Percentiles rank a stretch among this genome's conserved stretches.
These are phyloP conservation scores for Plasmodium gallinaceum DNA, from an alignment of 169 alveolate species.

Conservation along the genomic window DNA sequence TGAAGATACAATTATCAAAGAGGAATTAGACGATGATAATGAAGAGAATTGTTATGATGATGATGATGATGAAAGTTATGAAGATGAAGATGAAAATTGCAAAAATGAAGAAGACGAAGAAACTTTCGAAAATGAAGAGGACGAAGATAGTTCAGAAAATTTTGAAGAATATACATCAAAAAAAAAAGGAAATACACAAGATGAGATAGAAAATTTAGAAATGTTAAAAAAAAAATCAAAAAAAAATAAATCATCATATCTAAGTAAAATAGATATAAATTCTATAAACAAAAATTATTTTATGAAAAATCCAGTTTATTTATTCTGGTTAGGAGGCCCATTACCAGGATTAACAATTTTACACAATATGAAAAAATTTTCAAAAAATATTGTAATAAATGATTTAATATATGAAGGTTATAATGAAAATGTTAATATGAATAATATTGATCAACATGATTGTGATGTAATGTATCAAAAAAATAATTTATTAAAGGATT, in stretches of 20 bases:
- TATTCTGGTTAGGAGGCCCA: constrained; percentile 76
- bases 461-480: neutral
- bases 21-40: neutral
- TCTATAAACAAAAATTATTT: constrained; percentile 6
- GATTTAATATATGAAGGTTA: constrained; percentile 72
- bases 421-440: constrained; percentile 33
- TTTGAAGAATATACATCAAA: neutral
- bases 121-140: neutral
- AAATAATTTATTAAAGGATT: no score
- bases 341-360: constrained; percentile 70
- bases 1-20: neutral
- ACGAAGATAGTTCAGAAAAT: constrained; percentile 5
- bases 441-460: neutral
- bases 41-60: neutral
- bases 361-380: constrained; percentile 57
- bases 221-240: neutral
- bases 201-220: neutral
- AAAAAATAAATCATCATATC: constrained; percentile 5
- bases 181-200: neutral
- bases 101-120: constrained; percentile 26
- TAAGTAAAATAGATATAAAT: neutral
- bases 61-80: constrained; percentile 8
- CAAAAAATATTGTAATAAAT: constrained; percentile 58
- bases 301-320: constrained; percentile 47
- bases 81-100: constrained; percentile 4